Evolutionary conservation across 768 basidiomycete species (phyloP).

Genomic region (Hortiboletus flavorubellus): DNA sequence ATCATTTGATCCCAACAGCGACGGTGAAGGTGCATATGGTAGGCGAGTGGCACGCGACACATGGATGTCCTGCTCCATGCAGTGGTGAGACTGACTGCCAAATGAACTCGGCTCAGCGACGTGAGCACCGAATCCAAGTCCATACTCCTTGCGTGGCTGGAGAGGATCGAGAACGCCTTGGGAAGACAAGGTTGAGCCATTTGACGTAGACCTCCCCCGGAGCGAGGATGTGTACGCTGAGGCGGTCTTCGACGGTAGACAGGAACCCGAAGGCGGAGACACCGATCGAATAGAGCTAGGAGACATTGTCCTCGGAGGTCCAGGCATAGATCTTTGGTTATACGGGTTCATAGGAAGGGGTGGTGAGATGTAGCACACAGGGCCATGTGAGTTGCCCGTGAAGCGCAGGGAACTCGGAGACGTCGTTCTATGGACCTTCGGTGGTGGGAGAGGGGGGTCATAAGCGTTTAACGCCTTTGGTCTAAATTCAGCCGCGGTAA

Average conservation of each 20-base stretch:
- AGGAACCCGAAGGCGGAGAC: slow-evolving; percentile 34
- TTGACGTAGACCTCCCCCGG: slow-evolving; percentile 45
- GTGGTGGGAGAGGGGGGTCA: slow-evolving; percentile 68
- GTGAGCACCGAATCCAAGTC: slow-evolving; percentile 21
- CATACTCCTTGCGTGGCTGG: slow-evolving; percentile 28
- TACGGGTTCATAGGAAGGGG: slow-evolving; percentile 13
- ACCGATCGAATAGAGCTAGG: slow-evolving; percentile 22
- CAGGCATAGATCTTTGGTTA: slow-evolving; percentile 19
- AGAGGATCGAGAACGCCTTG: slow-evolving; percentile 18
- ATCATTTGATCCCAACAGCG: slow-evolving; percentile 77
- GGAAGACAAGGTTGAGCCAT: slow-evolving; percentile 40
- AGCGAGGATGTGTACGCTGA: slow-evolving; percentile 11
- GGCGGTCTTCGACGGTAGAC: slow-evolving; percentile 32
- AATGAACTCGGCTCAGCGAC: slow-evolving; percentile 18
- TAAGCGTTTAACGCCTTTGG: slow-evolving; percentile 71
- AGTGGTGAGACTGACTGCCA: slow-evolving; percentile 14
- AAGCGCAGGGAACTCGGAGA: slow-evolving; percentile 28
- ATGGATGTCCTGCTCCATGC: slow-evolving; percentile 26
- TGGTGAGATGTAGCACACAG: slow-evolving; percentile 6
- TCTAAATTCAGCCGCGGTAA: slow-evolving; percentile 48
- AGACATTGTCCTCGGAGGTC: slow-evolving; percentile 32
- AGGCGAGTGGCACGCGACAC: slow-evolving; percentile 39
- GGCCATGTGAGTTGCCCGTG: slow-evolving; percentile 13
- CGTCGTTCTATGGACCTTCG: slow-evolving; percentile 31
- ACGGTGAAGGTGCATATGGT: slow-evolving; percentile 82